A percentile compares a stretch with the other conserved stretches of the same genome.
Evolutionary conservation across 768 basidiomycete species (phyloP).

Genomic region (Kwoniella botswanensis): DNA sequence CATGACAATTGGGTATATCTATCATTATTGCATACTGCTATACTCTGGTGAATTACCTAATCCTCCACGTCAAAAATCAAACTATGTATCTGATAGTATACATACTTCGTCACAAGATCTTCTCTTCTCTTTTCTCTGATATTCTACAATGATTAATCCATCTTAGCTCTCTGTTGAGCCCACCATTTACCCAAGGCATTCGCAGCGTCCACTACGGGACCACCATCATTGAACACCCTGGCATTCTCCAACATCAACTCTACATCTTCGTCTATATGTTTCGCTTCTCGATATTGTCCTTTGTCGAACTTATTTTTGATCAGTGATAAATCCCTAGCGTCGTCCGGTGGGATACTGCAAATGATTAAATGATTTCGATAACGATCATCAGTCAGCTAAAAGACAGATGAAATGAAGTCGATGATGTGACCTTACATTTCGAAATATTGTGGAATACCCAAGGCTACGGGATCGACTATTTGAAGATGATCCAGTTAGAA

Average conservation of each 20-base stretch:
- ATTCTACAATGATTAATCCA: conserved; percentile 22
- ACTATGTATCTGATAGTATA: neutral
- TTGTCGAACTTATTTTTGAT: conserved; percentile 78
- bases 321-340: conserved; percentile 82
- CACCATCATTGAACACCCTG: conserved; percentile 77
- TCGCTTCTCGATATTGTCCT: conserved; percentile 79
- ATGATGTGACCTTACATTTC: too few species aligned
- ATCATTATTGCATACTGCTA: too few species aligned
- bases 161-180: conserved; percentile 40
- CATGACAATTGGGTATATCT: too few species aligned
- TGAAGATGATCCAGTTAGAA: conserved; percentile 60
- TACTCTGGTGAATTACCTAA: too few species aligned
- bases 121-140: neutral
- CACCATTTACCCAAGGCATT: conserved; percentile 49
- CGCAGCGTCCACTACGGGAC: conserved; percentile 39
- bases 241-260: conserved; percentile 88
- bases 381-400: too few species aligned
- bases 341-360: conserved; percentile 71
- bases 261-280: conserved; percentile 81
- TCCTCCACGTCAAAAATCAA: too few species aligned
- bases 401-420: too few species aligned
- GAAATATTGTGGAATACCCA: conserved; percentile 86
- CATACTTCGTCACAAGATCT: neutral
- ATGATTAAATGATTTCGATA: too few species aligned
- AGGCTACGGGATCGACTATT: conserved; percentile 82